Conservation (phyloP, 768 basidiomycete genomes). For the Dendrothele bispora region DNA sequence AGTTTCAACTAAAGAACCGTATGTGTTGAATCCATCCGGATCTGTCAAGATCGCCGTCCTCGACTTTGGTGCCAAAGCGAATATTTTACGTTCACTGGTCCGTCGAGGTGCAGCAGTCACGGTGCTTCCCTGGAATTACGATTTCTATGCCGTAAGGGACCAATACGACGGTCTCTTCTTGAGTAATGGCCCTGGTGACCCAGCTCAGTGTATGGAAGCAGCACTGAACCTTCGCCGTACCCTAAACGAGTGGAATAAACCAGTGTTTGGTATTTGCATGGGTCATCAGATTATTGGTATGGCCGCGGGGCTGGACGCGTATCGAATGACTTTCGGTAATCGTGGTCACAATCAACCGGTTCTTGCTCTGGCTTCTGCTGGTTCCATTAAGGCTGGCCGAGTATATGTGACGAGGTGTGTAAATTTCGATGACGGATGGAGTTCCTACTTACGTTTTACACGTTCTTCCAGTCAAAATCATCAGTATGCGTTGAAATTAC, state of each 20-base stretch:
- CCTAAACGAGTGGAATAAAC: slow-evolving; percentile 86
- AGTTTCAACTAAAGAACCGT: slow-evolving; percentile 82
- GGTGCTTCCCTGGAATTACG: slow-evolving; percentile 96
- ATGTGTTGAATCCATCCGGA: slow-evolving; percentile 83
- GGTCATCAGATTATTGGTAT: slow-evolving; percentile 98
- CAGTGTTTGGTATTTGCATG: slow-evolving; percentile 99
- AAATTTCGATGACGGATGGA: background rate
- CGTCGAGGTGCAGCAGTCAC: slow-evolving; percentile 91
- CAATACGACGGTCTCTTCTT: slow-evolving; percentile 94
- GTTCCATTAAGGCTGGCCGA: slow-evolving; percentile 92
- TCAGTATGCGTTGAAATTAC: slow-evolving; percentile 93
- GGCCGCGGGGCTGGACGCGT: slow-evolving; percentile 94
- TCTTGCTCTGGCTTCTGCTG: slow-evolving; percentile 88
- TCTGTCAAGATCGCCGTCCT: slow-evolving; percentile 92
- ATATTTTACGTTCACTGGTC: slow-evolving; percentile 91
- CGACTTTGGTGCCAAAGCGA: slow-evolving; percentile 97
- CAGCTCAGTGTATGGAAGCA: slow-evolving; percentile 84
- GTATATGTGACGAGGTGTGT: slow-evolving; percentile 92
- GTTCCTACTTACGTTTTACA: slow-evolving; percentile 1
- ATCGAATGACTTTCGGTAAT: slow-evolving; percentile 99
- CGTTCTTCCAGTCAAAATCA: slow-evolving; percentile 77
- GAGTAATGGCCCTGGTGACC: slow-evolving; percentile 96
- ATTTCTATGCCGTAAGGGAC: slow-evolving; percentile 91
- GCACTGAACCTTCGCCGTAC: slow-evolving; percentile 79
- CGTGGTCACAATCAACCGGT: slow-evolving; percentile 99